Conservation (phyloP, 78 protist species). For the Dictyostelium brefeldianum region DNA sequence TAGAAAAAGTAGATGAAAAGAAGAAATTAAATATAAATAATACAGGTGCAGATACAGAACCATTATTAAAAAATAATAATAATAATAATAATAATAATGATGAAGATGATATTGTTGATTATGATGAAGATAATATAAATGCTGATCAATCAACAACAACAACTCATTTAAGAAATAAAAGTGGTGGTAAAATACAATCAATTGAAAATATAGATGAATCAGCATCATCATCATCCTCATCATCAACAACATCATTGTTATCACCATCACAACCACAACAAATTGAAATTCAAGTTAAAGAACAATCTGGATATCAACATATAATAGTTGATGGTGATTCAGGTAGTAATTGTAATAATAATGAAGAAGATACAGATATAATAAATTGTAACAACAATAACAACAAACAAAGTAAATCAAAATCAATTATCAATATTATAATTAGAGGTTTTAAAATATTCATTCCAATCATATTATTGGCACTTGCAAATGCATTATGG, state of each 20-base stretch:
- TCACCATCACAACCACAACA: too few relatives aligned
- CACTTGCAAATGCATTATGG: constrained; percentile 69
- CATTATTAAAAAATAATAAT: not conserved
- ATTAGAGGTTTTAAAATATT: constrained; percentile 22
- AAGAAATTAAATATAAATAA: not conserved
- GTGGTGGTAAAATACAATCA: not conserved
- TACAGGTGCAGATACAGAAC: not conserved
- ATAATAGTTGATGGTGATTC: not conserved
- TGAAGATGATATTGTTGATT: not conserved
- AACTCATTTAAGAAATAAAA: not conserved
- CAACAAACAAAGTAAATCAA: not conserved
- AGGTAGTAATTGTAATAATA: not conserved
- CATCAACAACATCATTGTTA: not conserved
- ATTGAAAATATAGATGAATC: constrained; percentile 28
- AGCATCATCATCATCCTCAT: not conserved
- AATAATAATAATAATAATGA: not conserved
- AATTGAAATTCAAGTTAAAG: too few relatives aligned
- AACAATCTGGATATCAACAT: too few relatives aligned
- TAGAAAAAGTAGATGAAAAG: not conserved
- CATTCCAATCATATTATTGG: constrained; percentile 53
- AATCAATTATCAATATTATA: not conserved
- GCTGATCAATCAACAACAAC: not conserved
- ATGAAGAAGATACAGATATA: not conserved
- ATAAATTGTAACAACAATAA: not conserved
- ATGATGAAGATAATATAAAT: not conserved